These are phyloP conservation scores for Moesziomyces globuligerus DNA, from an alignment of 1,284 basidiomycete genomes.

Conservation along the genomic window DNA sequence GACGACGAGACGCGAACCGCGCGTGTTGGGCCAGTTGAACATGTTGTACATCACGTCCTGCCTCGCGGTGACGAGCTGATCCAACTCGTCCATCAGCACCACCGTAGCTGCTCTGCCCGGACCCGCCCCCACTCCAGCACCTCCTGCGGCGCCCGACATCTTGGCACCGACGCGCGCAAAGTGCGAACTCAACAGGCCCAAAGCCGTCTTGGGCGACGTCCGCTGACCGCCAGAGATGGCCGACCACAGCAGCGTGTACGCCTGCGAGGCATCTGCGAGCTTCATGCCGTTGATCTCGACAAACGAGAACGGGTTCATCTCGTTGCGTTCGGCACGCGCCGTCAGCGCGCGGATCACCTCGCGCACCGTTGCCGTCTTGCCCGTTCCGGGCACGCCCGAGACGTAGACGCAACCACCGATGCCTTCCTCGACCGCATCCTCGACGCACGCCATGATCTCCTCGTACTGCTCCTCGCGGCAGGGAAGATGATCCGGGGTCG, in stretches of 20 bases:
- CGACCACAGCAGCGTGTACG: constrained; percentile 62
- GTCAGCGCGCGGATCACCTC: constrained; percentile 80
- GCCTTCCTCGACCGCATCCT: constrained; percentile 87
- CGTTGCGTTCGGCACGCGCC: constrained; percentile 71
- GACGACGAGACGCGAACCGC: constrained; percentile 86
- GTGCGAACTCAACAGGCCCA: constrained; percentile 48
- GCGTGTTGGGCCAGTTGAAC: constrained; percentile 97
- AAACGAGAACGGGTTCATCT: constrained; percentile 91
- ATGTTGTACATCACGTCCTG: constrained; percentile 99
- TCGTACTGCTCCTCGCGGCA: constrained; percentile 89
- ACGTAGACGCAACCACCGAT: constrained; percentile 96
- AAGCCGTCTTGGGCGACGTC: constrained; percentile 54
- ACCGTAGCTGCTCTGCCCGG: constrained; percentile 73
- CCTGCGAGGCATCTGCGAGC: constrained; percentile 61
- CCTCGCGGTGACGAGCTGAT: constrained; percentile 92
- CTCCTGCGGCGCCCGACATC: constrained; percentile 28
- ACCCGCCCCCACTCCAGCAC: constrained; percentile 27
- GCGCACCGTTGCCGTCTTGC: constrained; percentile 92
- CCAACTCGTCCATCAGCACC: constrained; percentile 96
- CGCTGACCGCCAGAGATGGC: constrained; percentile 53
- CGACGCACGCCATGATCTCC: constrained; percentile 80
- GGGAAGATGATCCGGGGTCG: constrained; percentile 87
- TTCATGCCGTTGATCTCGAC: constrained; percentile 98
- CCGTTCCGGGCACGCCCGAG: constrained; percentile 87
- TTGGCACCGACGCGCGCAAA: constrained; percentile 46